Conservation (phyloP, 352 stramenopile species). For the Pythium brassicae region DNA sequence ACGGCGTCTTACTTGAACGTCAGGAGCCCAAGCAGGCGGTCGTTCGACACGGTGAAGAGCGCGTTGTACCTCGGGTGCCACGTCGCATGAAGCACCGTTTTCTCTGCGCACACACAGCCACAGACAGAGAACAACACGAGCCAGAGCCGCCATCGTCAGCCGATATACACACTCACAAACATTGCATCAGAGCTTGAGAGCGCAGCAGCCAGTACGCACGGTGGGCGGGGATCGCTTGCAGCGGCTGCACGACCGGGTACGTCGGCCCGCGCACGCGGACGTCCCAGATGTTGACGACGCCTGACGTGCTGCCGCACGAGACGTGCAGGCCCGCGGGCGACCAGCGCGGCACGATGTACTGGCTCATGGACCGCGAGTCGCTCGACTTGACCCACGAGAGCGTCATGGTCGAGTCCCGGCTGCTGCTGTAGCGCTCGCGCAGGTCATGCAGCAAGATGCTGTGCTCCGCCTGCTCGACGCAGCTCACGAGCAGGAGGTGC, state of each 20-base stretch:
- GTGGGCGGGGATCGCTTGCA: constrained; percentile 72
- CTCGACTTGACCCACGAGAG: constrained; percentile 50
- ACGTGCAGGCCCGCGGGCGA: constrained; percentile 65
- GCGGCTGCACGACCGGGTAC: constrained; percentile 52
- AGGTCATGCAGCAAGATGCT: constrained; percentile 75
- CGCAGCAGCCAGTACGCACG: constrained; percentile 39
- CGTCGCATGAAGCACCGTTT: constrained; percentile 81
- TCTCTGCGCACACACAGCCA: constrained; percentile 33
- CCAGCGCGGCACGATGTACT: constrained; percentile 84
- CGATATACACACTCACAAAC: neutral
- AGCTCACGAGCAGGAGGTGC: constrained; percentile 72
- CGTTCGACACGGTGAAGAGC: constrained; percentile 83
- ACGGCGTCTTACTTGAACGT: constrained; percentile 53
- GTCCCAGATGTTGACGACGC: constrained; percentile 74
- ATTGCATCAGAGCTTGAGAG: neutral
- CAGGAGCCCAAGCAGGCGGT: constrained; percentile 69
- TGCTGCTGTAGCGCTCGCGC: constrained; percentile 37
- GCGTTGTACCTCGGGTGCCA: constrained; percentile 83
- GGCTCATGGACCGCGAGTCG: constrained; percentile 63
- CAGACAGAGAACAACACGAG: constrained; percentile 9
- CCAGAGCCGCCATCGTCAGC: neutral
- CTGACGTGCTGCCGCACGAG: constrained; percentile 62
- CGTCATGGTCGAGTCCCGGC: constrained; percentile 44
- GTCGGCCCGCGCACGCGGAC: constrained; percentile 58
- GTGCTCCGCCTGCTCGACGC: constrained; percentile 57